Evolutionary conservation across 495 filamentous ascomycete species (phyloP).

Genomic region (Extremus antarcticus): DNA sequence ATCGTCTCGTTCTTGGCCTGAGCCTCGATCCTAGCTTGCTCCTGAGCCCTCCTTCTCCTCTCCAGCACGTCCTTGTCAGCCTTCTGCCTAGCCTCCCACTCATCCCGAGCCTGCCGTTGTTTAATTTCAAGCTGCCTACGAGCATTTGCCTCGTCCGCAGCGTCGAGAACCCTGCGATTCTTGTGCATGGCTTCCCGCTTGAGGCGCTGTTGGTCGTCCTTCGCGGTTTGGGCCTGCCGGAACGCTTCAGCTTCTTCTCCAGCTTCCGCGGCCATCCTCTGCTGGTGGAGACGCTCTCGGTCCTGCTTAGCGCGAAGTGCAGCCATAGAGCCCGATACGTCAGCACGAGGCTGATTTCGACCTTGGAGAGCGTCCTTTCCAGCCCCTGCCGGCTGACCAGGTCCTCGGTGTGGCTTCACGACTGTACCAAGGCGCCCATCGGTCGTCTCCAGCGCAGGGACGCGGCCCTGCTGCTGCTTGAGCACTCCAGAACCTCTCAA

Average conservation of each 20-base stretch:
- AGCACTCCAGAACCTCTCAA: not conserved
- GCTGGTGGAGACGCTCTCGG: not conserved
- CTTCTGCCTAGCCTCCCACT: not conserved
- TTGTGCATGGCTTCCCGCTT: no score
- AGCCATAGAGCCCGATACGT: not conserved
- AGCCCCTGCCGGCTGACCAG: no score
- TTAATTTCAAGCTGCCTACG: not conserved
- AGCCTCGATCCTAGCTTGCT: not conserved
- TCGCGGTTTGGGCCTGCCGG: no score
- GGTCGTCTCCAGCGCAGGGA: no score
- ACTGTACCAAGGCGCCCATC: no score
- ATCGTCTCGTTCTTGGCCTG: not conserved
- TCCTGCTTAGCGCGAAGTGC: not conserved
- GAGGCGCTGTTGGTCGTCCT: no score
- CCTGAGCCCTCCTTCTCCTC: not conserved
- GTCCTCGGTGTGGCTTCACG: no score
- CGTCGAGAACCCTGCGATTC: not conserved
- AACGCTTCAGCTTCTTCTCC: not conserved
- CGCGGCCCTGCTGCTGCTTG: no score
- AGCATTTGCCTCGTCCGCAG: not conserved
- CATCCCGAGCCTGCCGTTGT: not conserved
- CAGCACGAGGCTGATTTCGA: not conserved
- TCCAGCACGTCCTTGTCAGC: not conserved
- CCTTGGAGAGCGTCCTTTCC: no score
- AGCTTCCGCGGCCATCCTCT: no score